Evolutionary conservation across 2,329 filamentous ascomycete species (phyloP), one percentile per base, ranked within the genome.

Genomic region (Lecanoromycetidae sp.): DNA sequence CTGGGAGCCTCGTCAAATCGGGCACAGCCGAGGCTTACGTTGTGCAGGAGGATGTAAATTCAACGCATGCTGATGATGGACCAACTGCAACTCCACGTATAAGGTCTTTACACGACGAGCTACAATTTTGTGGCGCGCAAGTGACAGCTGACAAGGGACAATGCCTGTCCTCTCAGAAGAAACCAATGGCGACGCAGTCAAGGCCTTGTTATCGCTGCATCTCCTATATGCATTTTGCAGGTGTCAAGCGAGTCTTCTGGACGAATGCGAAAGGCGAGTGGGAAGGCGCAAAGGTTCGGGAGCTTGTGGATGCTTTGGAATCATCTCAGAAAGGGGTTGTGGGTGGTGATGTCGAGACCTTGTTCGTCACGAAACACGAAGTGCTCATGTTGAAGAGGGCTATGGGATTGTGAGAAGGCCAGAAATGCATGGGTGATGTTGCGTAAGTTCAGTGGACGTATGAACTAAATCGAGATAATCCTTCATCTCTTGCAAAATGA

Each of bases 351-450:
- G 7, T 17, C 5, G 23, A 26, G 1, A 40, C 13, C 29, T 40
- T n/a, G n/a, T 74, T 74, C 56, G 66, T 74, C 13, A 75, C 70
- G 4, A 75, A 74, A 59, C 71, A 74, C 58, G 70, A 74, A 54
- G 67, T 74, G 2, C 22, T 36, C 10, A 36, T 35, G 29, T 36
- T 36, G 22, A 34, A 26, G 30, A 5, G 41, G 20, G 20, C 1
- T 15, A 44, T 44, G 29, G 41, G 13, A 7, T 13, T 3, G 9
- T 35, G 29, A 40, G 10, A 19, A 33, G 30, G 1, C 19, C 13
- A 13, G n/a, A n/a, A 33, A 33, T n/a, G 30, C 30, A 15, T 33
- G 7, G n/a, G n/a, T n/a, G n/a, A n/a, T n/a, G n/a, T n/a, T n/a
- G n/a, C n/a, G n/a, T n/a, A n/a, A n/a, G n/a, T n/a, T n/a, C n/a